Evolutionary conservation across 2,329 filamentous ascomycete genomes (phyloP), one percentile per base, ranked within the genome.

Genomic region (Cryphonectria japonica): DNA sequence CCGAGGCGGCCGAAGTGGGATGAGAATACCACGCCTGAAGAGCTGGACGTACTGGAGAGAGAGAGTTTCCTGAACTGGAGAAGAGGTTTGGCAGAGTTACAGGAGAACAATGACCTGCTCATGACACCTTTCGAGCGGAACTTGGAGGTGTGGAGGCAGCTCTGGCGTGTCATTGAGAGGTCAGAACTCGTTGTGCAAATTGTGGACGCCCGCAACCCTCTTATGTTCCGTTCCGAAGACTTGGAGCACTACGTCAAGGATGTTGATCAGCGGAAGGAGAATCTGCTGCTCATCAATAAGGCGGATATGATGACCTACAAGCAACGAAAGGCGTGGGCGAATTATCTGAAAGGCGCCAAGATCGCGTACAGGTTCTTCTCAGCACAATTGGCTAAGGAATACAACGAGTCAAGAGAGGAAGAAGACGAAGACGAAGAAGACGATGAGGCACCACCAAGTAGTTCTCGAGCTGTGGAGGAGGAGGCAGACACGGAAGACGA

Each of bases 41-140:
- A 98, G 81, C 84, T 99, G 66, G 95, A 98, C 77, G 82, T 84
- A 52, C 85, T 87, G 76, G 96, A 99, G 85, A 89, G 91, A 76
- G 91, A 95, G 73, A 90, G 89, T 77, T 89, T 99, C 74, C 81
- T 99, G 71, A 87, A 93, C 74, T 99, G 96, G 96, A 87, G 96
- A 76, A 87, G 96, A 78, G 94, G 94, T 0, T 83, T 99, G 71
- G 96, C 97, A 0, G 95, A 98, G 80, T 83, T 99, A 68, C 93
- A 98, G 78, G 95, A 99, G 83, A 94, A 93, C 77, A 91, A 98
- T 71, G 96, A 99, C 80, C 83, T 99, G 69, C 87, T 99, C 69
- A 95, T 99, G 93, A 99, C 96, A 0, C 96, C 96, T 0, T 99
- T 99, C 78, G 96, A 99, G 85, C 89, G 96, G 72, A 99, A 99